phyloP scores from a whole-genome alignment of 345 rosid species.

The Adansonia digitata region DNA sequence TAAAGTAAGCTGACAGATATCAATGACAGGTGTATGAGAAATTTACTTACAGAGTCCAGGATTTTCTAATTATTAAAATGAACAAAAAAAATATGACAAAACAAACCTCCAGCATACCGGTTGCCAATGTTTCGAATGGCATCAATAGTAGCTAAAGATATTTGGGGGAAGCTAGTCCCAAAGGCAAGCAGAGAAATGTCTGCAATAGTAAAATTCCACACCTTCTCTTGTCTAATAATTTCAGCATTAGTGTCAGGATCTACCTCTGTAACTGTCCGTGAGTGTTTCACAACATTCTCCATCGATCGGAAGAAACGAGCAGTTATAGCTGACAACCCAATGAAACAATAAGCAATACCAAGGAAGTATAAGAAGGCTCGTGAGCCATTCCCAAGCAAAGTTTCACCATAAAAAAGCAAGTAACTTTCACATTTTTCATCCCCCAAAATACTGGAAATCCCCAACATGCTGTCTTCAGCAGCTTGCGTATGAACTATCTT shows the following conservation, averaged over 20 bases:
- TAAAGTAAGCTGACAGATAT: background rate
- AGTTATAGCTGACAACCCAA: conserved; percentile 85
- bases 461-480: conserved; percentile 5
- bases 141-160: conserved; percentile 86
- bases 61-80: background rate
- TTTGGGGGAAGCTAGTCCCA: conserved; percentile 97
- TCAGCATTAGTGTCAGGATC: conserved; percentile 55
- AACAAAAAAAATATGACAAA: background rate
- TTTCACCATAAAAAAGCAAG: conserved; percentile 39
- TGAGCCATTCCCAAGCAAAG: conserved; percentile 37
- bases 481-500: conserved; percentile 15
- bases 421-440: conserved; percentile 42
- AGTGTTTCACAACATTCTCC: conserved; percentile 90
- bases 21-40: conserved; percentile 1
- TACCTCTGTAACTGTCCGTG: conserved; percentile 56
- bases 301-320: conserved; percentile 75
- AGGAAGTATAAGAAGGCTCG: conserved; percentile 54
- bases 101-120: conserved; percentile 78
- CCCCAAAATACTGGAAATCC: conserved; percentile 13
- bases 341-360: conserved; percentile 77
- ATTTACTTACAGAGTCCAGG: no score
- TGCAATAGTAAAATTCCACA: conserved; percentile 88
- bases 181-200: conserved; percentile 84
- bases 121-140: conserved; percentile 68
- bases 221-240: conserved; percentile 56